Percentiles rank a stretch among this genome's conserved stretches.
Conservation (phyloP, 2,329 filamentous ascomycete genomes). For the Calonectria crousiana region DNA sequence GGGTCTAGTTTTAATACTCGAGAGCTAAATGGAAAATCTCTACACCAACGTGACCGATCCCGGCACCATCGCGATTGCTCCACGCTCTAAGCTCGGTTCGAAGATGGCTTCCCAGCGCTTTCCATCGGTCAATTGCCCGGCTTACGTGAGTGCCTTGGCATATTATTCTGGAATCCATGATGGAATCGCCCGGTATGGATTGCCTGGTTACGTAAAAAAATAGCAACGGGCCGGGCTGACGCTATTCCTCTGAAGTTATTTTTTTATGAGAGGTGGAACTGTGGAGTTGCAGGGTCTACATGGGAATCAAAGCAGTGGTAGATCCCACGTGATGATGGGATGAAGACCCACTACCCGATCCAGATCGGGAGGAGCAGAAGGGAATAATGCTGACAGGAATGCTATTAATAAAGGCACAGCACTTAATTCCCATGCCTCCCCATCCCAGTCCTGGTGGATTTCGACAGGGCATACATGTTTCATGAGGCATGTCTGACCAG, state of each 20-base stretch:
- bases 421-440: neutral
- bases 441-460: neutral
- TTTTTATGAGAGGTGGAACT: neutral
- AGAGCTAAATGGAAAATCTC: neutral
- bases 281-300: constrained; percentile 2
- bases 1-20: neutral
- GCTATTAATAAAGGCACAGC: neutral
- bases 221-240: neutral
- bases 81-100: neutral
- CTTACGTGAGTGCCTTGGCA: constrained; percentile 6
- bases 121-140: constrained; percentile 1
- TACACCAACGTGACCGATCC: neutral
- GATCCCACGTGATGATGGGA: constrained; percentile 53
- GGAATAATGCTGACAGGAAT: neutral
- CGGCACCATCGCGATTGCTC: neutral
- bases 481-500: neutral
- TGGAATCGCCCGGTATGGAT: neutral
- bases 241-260: constrained; percentile 15
- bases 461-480: neutral
- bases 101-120: neutral
- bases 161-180: neutral
- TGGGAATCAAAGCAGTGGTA: neutral
- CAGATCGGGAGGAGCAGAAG: neutral
- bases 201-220: neutral
- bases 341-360: constrained; percentile 45